Evolutionary conservation across 345 rosid species (phyloP).

Genomic region (Syzygium aqueum): DNA sequence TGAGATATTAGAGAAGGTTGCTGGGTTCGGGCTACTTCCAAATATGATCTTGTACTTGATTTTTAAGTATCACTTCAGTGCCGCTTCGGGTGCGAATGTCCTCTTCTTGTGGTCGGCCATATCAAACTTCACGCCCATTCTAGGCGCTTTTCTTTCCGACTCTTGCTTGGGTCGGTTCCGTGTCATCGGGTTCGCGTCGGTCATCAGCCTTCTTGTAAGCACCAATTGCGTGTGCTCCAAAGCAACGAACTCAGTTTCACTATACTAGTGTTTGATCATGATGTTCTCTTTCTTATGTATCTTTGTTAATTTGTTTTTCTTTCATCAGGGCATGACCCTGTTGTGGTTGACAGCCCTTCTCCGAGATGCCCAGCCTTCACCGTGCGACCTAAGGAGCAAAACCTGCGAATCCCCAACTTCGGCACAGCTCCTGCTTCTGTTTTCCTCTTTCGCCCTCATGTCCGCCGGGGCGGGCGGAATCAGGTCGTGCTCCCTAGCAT

Average conservation of each 20-base stretch:
- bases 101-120: constrained; percentile 35
- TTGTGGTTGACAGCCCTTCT: constrained; percentile 40
- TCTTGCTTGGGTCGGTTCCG: constrained; percentile 45
- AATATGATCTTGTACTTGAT: constrained; percentile 41
- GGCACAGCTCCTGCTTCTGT: constrained; percentile 20
- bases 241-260: neutral
- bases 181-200: constrained; percentile 23
- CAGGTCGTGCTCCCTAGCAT: constrained; percentile 44
- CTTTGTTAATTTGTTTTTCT: neutral
- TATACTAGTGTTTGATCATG: neutral
- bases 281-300: neutral
- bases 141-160: constrained; percentile 47
- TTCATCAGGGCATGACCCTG: constrained; percentile 25
- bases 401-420: constrained; percentile 12
- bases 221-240: neutral
- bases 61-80: constrained; percentile 22
- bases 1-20: constrained; percentile 48
- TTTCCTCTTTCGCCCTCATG: constrained; percentile 24
- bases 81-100: constrained; percentile 20
- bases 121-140: constrained; percentile 25
- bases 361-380: constrained; percentile 23
- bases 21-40: constrained; percentile 30
- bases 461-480: constrained; percentile 44
- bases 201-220: constrained; percentile 26
- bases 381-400: constrained; percentile 2